Percentiles rank a stretch among this genome's conserved stretches.
Evolutionary conservation across 2,329 filamentous ascomycete species (phyloP).

Genomic region (Trichoderma semiorbis): DNA sequence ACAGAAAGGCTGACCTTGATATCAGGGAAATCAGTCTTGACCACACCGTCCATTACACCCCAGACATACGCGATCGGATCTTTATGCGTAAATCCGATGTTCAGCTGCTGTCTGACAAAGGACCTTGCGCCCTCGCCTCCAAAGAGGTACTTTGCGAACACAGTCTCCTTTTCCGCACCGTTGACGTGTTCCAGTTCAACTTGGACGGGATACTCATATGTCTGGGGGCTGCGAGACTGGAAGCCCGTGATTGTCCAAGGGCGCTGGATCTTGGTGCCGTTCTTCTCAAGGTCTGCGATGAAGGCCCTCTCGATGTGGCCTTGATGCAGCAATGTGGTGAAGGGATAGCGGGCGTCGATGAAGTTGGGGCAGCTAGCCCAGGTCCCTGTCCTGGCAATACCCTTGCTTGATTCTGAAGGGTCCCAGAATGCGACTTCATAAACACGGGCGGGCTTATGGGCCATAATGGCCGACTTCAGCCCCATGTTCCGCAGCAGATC

Average conservation of each 20-base stretch:
- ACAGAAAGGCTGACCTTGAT: constrained; percentile 55
- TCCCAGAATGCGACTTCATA: constrained; percentile 77
- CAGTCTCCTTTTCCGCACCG: constrained; percentile 63
- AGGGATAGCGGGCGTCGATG: constrained; percentile 68
- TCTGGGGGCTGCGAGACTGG: constrained; percentile 51
- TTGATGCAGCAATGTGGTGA: constrained; percentile 68
- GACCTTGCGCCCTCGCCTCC: constrained; percentile 69
- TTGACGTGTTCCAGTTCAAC: constrained; percentile 76
- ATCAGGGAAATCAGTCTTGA: constrained; percentile 71
- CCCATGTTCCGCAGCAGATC: constrained; percentile 88
- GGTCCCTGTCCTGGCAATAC: constrained; percentile 63
- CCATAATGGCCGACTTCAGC: constrained; percentile 84
- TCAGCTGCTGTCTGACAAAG: constrained; percentile 59
- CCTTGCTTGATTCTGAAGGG: constrained; percentile 50
- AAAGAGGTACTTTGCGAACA: constrained; percentile 68
- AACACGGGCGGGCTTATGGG: constrained; percentile 79
- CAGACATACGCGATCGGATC: constrained; percentile 70
- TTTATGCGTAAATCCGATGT: constrained; percentile 68
- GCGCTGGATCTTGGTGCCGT: constrained; percentile 57
- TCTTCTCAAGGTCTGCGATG: constrained; percentile 61
- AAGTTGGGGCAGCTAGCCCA: constrained; percentile 90
- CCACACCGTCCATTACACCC: constrained; percentile 73
- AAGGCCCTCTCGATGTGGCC: constrained; percentile 69
- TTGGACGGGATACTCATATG: constrained; percentile 71
- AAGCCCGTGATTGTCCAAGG: constrained; percentile 64